A percentile compares a stretch with the other conserved stretches of the same genome.
Conservation (phyloP, 2,329 filamentous ascomycete species). For the Thelonectria discophora region DNA sequence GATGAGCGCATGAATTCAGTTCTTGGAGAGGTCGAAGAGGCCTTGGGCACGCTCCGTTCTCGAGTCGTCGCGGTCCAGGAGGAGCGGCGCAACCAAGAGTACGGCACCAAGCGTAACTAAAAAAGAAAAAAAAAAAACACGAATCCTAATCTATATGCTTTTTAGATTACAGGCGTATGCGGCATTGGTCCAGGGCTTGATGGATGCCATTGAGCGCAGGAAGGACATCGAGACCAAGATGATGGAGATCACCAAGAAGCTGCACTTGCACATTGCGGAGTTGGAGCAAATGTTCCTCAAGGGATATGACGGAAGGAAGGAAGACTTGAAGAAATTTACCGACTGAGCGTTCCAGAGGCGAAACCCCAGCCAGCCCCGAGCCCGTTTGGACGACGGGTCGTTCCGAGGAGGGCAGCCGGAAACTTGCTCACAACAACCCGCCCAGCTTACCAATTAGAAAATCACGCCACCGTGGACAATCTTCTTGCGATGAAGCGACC, state of each 20-base stretch:
- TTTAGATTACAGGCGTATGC: conserved; percentile 31
- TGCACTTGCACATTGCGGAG: conserved; percentile 34
- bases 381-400: no score
- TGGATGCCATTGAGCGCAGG: conserved; percentile 38
- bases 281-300: conserved; percentile 45
- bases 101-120: not conserved
- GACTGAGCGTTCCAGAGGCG: not conserved
- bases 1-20: conserved; percentile 39
- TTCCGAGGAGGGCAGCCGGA: not conserved
- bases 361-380: not conserved
- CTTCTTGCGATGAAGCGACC: conserved; percentile 5
- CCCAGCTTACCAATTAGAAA: conserved; percentile 21
- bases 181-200: conserved; percentile 29
- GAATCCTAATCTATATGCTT: not conserved
- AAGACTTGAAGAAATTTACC: conserved; percentile 31
- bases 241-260: conserved; percentile 34
- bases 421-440: not conserved
- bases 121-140: no score
- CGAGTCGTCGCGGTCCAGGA: conserved; percentile 35
- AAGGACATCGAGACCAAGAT: conserved; percentile 42
- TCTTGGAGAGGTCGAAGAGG: conserved; percentile 35
- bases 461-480: conserved; percentile 34
- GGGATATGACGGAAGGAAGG: conserved; percentile 42
- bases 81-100: conserved; percentile 40
- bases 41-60: conserved; percentile 39